Evolutionary conservation across 2,329 filamentous ascomycete species (phyloP).

Genomic region (Plenodomus biglobosus): DNA sequence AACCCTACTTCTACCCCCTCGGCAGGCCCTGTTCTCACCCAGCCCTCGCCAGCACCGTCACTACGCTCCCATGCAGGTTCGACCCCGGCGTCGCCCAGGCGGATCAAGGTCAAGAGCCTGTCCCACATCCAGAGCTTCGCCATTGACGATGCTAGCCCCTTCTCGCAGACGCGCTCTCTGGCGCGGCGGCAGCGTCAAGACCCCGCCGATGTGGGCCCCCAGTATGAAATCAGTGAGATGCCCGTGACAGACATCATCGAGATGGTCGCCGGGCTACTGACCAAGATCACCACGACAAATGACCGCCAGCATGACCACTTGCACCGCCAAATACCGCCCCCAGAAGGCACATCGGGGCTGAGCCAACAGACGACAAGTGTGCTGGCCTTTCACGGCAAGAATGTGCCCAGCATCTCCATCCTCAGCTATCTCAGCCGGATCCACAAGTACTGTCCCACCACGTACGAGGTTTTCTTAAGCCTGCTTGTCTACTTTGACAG

Average conservation of each 20-base stretch:
- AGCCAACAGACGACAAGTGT: constrained; percentile 71
- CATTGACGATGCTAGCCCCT: constrained; percentile 68
- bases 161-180: constrained; percentile 52
- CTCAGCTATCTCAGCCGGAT: constrained; percentile 93
- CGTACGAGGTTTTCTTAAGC: constrained; percentile 96
- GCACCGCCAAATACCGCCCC: constrained; percentile 69
- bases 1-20: not conserved
- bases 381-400: constrained; percentile 95
- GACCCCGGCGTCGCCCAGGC: constrained; percentile 52
- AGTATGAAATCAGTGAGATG: constrained; percentile 97
- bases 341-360: constrained; percentile 61
- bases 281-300: constrained; percentile 96
- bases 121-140: constrained; percentile 90
- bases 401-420: constrained; percentile 95
- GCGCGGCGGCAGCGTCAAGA: constrained; percentile 48
- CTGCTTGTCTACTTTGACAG: constrained; percentile 96
- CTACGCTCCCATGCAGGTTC: constrained; percentile 36
- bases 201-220: constrained; percentile 55
- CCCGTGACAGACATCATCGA: constrained; percentile 96
- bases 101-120: constrained; percentile 82
- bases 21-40: constrained; percentile 28
- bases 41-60: constrained; percentile 29
- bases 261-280: constrained; percentile 95
- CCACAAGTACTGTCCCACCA: constrained; percentile 98
- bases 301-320: constrained; percentile 90